Percentiles rank a stretch among this genome's conserved stretches.
phyloP scores from a whole-genome alignment of 257 asterid species.

The Petunia secreta region DNA sequence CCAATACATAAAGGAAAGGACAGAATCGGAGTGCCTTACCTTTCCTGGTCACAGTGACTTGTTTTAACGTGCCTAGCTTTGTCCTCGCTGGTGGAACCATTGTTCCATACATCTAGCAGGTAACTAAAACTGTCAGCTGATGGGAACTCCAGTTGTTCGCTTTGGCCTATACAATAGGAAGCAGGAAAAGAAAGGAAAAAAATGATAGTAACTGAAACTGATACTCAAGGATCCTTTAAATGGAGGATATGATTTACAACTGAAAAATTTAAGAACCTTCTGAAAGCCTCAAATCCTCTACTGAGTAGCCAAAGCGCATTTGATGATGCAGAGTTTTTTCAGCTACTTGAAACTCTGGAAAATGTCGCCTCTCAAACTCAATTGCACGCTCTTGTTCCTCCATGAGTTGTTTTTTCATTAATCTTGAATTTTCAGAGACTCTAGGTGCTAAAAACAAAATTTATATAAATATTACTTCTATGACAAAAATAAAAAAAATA shows the following conservation, averaged over 20 bases:
- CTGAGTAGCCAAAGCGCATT: conserved; percentile 45
- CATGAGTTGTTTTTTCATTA: conserved; percentile 17
- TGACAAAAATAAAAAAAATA: not conserved
- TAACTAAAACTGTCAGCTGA: conserved; percentile 47
- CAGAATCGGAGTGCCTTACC: conserved; percentile 30
- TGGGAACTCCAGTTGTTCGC: conserved; percentile 32
- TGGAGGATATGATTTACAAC: not conserved
- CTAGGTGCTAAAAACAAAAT: conserved; percentile 27
- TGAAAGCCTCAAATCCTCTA: conserved; percentile 50
- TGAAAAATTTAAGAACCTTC: conserved; percentile 49
- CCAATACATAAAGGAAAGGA: conserved; percentile 25
- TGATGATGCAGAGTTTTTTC: conserved; percentile 44
- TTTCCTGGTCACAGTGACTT: conserved; percentile 22
- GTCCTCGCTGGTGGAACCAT: conserved; percentile 29
- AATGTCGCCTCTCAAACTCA: conserved; percentile 58
- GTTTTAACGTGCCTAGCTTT: conserved; percentile 24
- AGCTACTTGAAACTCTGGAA: conserved; percentile 58
- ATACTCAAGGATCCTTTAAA: not conserved
- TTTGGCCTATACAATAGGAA: conserved; percentile 44
- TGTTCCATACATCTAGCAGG: conserved; percentile 48
- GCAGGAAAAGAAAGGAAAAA: not conserved
- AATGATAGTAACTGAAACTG: not conserved
- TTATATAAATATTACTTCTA: not conserved
- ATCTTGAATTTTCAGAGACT: conserved; percentile 2
- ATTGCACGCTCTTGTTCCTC: conserved; percentile 44